Evolutionary conservation across 148 eudicot genomes (phyloP).

Genomic region (Cornus kousa): DNA sequence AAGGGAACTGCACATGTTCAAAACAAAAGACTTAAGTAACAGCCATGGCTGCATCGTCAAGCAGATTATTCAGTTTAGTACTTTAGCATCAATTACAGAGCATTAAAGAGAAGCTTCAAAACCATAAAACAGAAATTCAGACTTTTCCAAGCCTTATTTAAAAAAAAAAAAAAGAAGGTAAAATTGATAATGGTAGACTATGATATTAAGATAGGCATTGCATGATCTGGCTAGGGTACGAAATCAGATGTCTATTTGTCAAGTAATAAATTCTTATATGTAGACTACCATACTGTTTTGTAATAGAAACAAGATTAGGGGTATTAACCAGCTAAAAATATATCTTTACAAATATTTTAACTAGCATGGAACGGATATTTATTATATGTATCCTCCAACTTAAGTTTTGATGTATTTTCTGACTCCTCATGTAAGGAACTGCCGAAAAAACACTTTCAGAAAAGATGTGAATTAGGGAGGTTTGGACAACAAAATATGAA

Average conservation of each 20-base stretch:
- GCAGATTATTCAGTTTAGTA: slow-evolving; percentile 1
- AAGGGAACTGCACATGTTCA: slow-evolving; percentile 81
- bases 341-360: too few relatives aligned
- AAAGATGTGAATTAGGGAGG: too few relatives aligned
- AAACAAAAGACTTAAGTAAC: background rate
- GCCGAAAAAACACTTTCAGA: too few relatives aligned
- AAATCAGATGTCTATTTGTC: background rate
- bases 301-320: too few relatives aligned
- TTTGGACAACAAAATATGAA: too few relatives aligned
- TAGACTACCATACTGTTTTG: too few relatives aligned
- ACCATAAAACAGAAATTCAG: background rate
- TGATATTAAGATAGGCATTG: background rate
- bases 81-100: background rate
- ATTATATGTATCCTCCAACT: too few relatives aligned
- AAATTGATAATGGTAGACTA: background rate
- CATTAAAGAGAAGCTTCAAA: background rate
- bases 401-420: too few relatives aligned
- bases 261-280: too few relatives aligned
- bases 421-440: too few relatives aligned
- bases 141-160: background rate
- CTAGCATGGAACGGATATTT: too few relatives aligned
- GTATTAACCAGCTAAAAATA: too few relatives aligned
- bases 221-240: background rate
- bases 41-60: background rate
- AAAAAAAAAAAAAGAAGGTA: background rate